phyloP scores from a whole-genome alignment of 164 flowering plant genomes.

The Brasenia schreberi region DNA sequence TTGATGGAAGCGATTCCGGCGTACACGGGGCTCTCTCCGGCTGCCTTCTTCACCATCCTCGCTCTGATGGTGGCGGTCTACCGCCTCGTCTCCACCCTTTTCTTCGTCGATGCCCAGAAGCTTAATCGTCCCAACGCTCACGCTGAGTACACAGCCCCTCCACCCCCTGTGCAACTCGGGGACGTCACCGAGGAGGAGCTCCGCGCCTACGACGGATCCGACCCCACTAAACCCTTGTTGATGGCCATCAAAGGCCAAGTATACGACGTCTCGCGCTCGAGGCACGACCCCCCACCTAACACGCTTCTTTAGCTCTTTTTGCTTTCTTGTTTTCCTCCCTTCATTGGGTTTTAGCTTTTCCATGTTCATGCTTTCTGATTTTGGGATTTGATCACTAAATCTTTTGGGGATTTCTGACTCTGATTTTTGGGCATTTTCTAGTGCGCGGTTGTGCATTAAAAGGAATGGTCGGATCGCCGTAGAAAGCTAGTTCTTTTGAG shows the following conservation, averaged over 20 bases:
- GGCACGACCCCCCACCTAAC: constrained; percentile 9
- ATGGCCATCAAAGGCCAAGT: constrained; percentile 62
- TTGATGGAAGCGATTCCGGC: constrained; percentile 19
- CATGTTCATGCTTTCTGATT: too few species aligned
- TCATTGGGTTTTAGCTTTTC: too few species aligned
- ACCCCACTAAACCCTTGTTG: constrained; percentile 24
- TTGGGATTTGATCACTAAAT: too few species aligned
- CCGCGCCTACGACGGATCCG: constrained; percentile 13
- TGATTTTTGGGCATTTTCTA: too few species aligned
- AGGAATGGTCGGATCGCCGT: too few species aligned
- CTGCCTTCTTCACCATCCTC: constrained; percentile 55
- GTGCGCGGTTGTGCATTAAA: too few species aligned
- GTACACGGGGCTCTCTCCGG: constrained; percentile 55
- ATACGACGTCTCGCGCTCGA: constrained; percentile 52
- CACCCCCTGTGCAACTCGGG: constrained; percentile 11
- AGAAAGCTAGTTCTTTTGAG: too few species aligned
- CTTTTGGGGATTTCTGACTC: too few species aligned
- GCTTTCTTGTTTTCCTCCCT: neutral
- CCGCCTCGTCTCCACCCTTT: constrained; percentile 38
- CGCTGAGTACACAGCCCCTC: neutral
- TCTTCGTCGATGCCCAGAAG: constrained; percentile 12
- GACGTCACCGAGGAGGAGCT: constrained; percentile 13
- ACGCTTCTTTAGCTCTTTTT: neutral
- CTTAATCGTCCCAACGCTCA: neutral
- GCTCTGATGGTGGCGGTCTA: constrained; percentile 41